A percentile compares a stretch with the other conserved stretches of the same genome.
Evolutionary conservation across 352 stramenopile genomes (phyloP).

Genomic region (Phytophthora vignae): DNA sequence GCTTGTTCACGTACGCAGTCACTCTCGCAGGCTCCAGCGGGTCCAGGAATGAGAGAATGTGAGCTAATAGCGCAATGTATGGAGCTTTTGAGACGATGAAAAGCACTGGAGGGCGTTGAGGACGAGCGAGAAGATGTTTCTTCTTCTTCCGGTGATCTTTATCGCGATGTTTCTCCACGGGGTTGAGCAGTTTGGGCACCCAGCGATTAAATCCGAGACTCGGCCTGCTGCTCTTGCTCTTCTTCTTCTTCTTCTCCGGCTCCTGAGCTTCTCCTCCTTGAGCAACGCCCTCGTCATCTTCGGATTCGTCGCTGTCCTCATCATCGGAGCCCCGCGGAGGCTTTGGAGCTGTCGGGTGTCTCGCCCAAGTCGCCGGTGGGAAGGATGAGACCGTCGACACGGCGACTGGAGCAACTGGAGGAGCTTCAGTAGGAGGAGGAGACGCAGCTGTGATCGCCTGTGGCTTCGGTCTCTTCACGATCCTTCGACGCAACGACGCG

Average conservation of each 20-base stretch:
- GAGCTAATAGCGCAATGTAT: constrained; percentile 35
- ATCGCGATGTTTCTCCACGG: constrained; percentile 42
- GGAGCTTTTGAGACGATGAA: constrained; percentile 34
- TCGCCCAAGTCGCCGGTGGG: neutral
- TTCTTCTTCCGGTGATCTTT: constrained; percentile 47
- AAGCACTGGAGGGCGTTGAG: constrained; percentile 23
- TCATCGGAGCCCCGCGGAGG: constrained; percentile 20
- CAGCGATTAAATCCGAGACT: constrained; percentile 38
- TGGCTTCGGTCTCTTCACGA: constrained; percentile 20
- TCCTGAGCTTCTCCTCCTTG: neutral
- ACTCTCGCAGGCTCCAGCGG: constrained; percentile 33
- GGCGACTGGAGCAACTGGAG: neutral
- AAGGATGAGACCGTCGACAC: neutral
- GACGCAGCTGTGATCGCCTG: constrained; percentile 12
- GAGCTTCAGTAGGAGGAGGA: constrained; percentile 2
- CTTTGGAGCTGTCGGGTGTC: constrained; percentile 24
- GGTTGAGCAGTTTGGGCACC: constrained; percentile 59
- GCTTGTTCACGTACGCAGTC: constrained; percentile 50
- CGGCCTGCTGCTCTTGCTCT: neutral
- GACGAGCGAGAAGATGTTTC: constrained; percentile 6
- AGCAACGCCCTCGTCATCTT: constrained; percentile 8
- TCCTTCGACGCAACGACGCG: constrained; percentile 22
- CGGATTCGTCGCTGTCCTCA: constrained; percentile 30
- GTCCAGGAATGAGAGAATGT: constrained; percentile 52
- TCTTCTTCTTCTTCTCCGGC: constrained; percentile 24